Percentiles rank a stretch among this genome's conserved stretches.
Evolutionary conservation across 2,329 filamentous ascomycete species (phyloP).

Genomic region (Blastomyces gilchristii): DNA sequence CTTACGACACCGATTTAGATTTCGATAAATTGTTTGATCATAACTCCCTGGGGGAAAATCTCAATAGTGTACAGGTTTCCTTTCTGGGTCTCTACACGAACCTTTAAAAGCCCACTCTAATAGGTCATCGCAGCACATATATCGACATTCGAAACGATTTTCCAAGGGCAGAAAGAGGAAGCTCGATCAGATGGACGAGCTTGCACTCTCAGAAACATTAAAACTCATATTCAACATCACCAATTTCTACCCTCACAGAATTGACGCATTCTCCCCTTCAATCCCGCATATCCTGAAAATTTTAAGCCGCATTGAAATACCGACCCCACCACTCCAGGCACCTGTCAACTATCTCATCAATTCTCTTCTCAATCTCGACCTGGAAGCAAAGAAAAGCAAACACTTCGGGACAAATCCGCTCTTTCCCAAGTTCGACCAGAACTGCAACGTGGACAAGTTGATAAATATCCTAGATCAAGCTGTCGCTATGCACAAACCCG

Average conservation of each 20-base stretch:
- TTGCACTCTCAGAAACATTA: constrained; percentile 73
- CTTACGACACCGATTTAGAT: constrained; percentile 63
- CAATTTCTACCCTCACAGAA: constrained; percentile 57
- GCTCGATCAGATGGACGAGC: constrained; percentile 49
- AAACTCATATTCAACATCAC: constrained; percentile 87
- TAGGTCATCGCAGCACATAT: constrained; percentile 44
- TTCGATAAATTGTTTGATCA: constrained; percentile 56
- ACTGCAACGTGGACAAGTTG: constrained; percentile 52
- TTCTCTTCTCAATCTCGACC: constrained; percentile 66
- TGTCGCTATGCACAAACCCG: constrained; percentile 52
- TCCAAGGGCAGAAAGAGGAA: constrained; percentile 31
- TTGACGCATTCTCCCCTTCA: constrained; percentile 53
- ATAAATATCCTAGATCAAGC: constrained; percentile 60
- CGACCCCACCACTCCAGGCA: constrained; percentile 58
- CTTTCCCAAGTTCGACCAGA: constrained; percentile 55
- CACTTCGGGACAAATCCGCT: constrained; percentile 42
- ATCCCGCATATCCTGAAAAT: constrained; percentile 62
- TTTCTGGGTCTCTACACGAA: background rate
- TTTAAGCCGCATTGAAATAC: constrained; percentile 50
- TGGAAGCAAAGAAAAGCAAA: constrained; percentile 46
- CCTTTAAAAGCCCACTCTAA: background rate
- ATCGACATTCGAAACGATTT: constrained; percentile 55
- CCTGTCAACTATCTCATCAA: constrained; percentile 67
- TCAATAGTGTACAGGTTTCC: constrained; percentile 42
- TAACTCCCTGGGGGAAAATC: constrained; percentile 55